phyloP scores from a whole-genome alignment of 1,284 basidiomycete genomes.

The Ganoderma lingzhi region DNA sequence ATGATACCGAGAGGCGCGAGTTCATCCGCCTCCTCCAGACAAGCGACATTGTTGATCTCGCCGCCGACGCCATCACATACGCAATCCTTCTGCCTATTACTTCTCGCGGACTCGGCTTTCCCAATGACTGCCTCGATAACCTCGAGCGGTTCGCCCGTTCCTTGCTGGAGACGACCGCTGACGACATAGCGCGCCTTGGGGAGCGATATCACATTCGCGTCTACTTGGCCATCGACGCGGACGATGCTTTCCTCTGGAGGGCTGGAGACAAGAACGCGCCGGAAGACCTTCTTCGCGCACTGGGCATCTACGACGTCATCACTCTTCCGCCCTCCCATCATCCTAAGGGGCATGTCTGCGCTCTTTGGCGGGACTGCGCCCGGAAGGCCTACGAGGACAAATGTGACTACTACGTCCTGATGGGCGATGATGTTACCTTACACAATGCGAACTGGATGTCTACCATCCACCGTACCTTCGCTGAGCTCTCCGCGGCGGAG shows the following conservation, averaged over 20 bases:
- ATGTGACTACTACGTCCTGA: slow-evolving; percentile 61
- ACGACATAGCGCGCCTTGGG: slow-evolving; percentile 45
- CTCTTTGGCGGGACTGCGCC: slow-evolving; percentile 61
- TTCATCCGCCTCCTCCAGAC: slow-evolving; percentile 19
- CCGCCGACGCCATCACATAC: slow-evolving; percentile 48
- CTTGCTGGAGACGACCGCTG: slow-evolving; percentile 54
- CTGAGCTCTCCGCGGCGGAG: slow-evolving; percentile 40
- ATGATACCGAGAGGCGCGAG: slow-evolving; percentile 1
- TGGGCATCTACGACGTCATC: slow-evolving; percentile 47
- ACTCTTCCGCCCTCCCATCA: slow-evolving; percentile 46
- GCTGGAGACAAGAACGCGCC: slow-evolving; percentile 44
- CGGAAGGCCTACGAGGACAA: slow-evolving; percentile 54
- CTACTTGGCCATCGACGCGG: slow-evolving; percentile 63
- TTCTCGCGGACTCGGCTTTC: slow-evolving; percentile 50
- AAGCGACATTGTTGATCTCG: slow-evolving; percentile 44
- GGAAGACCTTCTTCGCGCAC: slow-evolving; percentile 44
- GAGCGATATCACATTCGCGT: slow-evolving; percentile 48
- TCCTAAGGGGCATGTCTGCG: slow-evolving; percentile 58
- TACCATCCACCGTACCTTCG: slow-evolving; percentile 49
- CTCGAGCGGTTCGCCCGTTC: slow-evolving; percentile 54
- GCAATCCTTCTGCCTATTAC: slow-evolving; percentile 66
- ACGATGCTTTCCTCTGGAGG: slow-evolving; percentile 51
- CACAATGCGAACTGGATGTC: slow-evolving; percentile 62
- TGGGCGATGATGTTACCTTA: slow-evolving; percentile 63
- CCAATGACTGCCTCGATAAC: slow-evolving; percentile 49